Evolutionary conservation across 78 protist species (phyloP).

Genomic region (Speleostelium caveatum): DNA sequence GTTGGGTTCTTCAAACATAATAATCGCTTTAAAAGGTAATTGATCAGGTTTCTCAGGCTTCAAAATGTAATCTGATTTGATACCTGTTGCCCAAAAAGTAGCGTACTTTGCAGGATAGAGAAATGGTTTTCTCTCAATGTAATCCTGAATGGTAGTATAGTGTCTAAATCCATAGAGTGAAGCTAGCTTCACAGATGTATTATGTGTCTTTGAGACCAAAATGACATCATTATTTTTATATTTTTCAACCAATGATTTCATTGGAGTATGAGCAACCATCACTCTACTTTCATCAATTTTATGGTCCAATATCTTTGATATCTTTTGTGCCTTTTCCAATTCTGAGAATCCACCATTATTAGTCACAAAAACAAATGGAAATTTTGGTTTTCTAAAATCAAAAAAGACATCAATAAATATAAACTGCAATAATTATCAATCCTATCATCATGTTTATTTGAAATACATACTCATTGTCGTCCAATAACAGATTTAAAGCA

Average conservation of each 20-base stretch:
- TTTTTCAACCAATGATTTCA: conserved; percentile 52
- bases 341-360: conserved; percentile 73
- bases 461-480: no score
- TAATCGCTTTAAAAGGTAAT: conserved; percentile 13
- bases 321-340: conserved; percentile 50
- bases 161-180: conserved; percentile 51
- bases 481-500: conserved; percentile 32
- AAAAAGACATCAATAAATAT: no score
- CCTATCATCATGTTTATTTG: no score
- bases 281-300: conserved; percentile 18
- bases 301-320: conserved; percentile 5
- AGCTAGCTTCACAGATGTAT: conserved; percentile 26
- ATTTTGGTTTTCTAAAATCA: conserved; percentile 3
- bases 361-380: conserved; percentile 61
- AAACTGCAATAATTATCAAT: no score
- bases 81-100: conserved; percentile 57
- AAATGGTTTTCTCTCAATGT: conserved; percentile 42
- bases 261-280: conserved; percentile 75
- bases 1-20: conserved; percentile 48
- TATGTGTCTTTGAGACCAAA: background rate
- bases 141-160: conserved; percentile 32
- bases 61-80: background rate
- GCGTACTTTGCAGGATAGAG: conserved; percentile 37
- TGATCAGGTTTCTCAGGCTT: background rate
- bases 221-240: conserved; percentile 8